A percentile compares a stretch with the other conserved stretches of the same genome.
phyloP scores from a whole-genome alignment of 768 basidiomycete species.

The Cystobasidium ongulense region DNA sequence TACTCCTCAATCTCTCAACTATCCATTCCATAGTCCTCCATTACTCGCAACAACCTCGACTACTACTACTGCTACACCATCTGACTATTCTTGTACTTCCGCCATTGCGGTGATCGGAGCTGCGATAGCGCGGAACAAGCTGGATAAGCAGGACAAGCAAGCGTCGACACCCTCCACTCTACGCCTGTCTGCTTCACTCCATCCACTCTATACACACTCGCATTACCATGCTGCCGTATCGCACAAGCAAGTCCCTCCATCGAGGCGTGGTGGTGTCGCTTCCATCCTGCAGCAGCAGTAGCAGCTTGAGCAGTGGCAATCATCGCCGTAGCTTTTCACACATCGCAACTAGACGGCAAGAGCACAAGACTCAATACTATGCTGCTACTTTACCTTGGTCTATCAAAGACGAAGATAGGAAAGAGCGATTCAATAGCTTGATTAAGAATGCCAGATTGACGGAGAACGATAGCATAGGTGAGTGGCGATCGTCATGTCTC shows the following conservation, averaged over 20 bases:
- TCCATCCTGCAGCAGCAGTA: neutral
- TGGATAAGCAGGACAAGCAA: too few relatives aligned
- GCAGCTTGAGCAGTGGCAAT: neutral
- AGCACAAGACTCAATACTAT: slow-evolving; percentile 5
- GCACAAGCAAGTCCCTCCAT: neutral
- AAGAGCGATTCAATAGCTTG: neutral
- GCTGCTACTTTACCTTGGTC: slow-evolving; percentile 26
- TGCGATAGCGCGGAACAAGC: neutral
- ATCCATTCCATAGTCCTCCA: too few relatives aligned
- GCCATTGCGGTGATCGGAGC: too few relatives aligned
- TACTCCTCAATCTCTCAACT: too few relatives aligned
- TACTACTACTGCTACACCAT: too few relatives aligned
- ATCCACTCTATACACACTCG: neutral
- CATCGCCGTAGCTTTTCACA: neutral
- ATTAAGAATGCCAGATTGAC: neutral
- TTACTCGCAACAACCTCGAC: too few relatives aligned
- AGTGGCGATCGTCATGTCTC: neutral
- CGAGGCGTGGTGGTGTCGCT: neutral
- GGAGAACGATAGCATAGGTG: slow-evolving; percentile 15
- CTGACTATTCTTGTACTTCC: too few relatives aligned
- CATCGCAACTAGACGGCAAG: neutral
- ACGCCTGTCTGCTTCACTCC: too few relatives aligned
- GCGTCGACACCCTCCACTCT: too few relatives aligned
- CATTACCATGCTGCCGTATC: neutral
- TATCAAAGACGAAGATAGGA: neutral